Base-by-base conservation (phyloP, 768 basidiomycete species). In the Nidularia pulvinata region DNA sequence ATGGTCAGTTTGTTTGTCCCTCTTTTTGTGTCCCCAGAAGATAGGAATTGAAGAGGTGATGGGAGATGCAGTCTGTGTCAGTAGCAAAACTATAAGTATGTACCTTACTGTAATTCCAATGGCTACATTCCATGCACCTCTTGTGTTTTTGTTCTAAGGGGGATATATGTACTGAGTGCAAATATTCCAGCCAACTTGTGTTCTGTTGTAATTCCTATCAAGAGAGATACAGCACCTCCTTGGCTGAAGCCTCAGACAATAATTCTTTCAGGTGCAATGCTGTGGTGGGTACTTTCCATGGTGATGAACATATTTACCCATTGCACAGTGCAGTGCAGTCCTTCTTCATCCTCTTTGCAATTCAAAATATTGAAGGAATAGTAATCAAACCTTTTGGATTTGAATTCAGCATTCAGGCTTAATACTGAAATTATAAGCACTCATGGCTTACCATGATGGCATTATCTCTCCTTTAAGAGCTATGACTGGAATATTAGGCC, bases 211-310 rank as follows among this genome's bases (percentile, higher is more conserved):
- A 90, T 62, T 5, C 78, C 85, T 2, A 79, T 78, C 50, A 89
- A 67, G 9, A 86, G 67, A 3, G 81, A 73, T 52, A 89, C 74
- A 3, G 83, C 81, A 39, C 79, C 85, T 16, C 88, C 89, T 64
- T 91, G 89, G 49, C 81, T 84, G 63, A 91, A 82, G 0, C 91
- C 90, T 6, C 87, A 89, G 14, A 92, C 56, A 39, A 91, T 76
- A 55, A 91, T 83, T 42, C 84, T 76, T 34, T 78, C 64, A 22
- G 80, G 68, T 1, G 81, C 76, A 42, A 89, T 82, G 30, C 81
- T 80, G 5, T 73, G 70, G 36, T 84, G 79, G 7, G 52, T 35
- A 34, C 85, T 73, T 63, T 92, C 89, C 1, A 69, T 71, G 9
- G 76, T 68, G 58, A 93, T 81, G 49, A 91, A 73, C 46, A 71